Evolutionary conservation across 352 stramenopile genomes (phyloP).

Genomic region (Bremia lactucae): DNA sequence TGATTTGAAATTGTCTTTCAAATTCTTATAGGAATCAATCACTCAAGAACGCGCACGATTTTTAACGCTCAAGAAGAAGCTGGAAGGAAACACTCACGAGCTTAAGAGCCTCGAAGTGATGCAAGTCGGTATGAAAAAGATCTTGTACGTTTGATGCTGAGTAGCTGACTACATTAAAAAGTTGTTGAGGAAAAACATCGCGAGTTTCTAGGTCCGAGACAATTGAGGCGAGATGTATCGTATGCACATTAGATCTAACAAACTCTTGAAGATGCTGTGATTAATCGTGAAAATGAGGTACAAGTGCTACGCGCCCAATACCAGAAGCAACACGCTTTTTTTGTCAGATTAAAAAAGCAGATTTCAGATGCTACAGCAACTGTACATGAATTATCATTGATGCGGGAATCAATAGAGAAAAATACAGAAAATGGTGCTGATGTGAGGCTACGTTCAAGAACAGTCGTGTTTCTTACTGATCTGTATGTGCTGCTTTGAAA

Average conservation of each 20-base stretch:
- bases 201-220: conserved; percentile 23
- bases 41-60: conserved; percentile 28
- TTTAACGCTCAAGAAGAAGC: conserved; percentile 19
- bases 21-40: conserved; percentile 27
- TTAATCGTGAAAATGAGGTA: conserved; percentile 25
- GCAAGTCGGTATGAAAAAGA: conserved; percentile 20
- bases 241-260: background rate
- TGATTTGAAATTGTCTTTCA: background rate
- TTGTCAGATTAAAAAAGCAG: conserved; percentile 25
- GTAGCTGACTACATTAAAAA: conserved; percentile 7
- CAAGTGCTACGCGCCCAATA: conserved; percentile 20
- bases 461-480: background rate
- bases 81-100: conserved; percentile 19
- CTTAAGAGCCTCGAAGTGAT: conserved; percentile 35
- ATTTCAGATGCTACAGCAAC: conserved; percentile 13
- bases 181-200: conserved; percentile 34
- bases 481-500: background rate
- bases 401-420: conserved; percentile 6
- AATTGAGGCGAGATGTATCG: background rate
- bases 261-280: conserved; percentile 21
- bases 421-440: conserved; percentile 13
- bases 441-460: background rate
- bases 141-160: background rate
- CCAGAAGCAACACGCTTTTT: conserved; percentile 17
- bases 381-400: conserved; percentile 13